Base-by-base conservation (phyloP, 2,329 filamentous ascomycete species). In the Calonectria naviculata region DNA sequence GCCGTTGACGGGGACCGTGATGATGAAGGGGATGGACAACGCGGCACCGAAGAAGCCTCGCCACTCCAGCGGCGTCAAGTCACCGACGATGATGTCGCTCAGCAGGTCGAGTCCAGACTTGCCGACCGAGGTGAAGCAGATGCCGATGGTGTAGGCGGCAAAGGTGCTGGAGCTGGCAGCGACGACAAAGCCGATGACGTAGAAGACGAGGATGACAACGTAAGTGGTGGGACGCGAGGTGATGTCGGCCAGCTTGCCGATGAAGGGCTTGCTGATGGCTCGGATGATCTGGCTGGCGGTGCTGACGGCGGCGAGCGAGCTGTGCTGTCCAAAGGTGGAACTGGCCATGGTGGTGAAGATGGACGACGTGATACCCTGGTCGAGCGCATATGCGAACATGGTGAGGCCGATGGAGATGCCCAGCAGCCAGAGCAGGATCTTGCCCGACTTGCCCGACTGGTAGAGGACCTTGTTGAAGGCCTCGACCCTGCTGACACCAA, bases 391-490 rank as follows among this genome's bases (percentile, higher is more conserved):
- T 49, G 81, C 82, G 52, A 83, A 83, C 81, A 84, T 80, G 72
- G 81, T 82, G 46, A 82, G 66, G n/a, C 80, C 79, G 67, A 84
- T 81, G 31, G 81, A 83, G 52, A 82, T 62, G 42, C 74, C 81
- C 8, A 84, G 74, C 65, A 83, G 73, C 81, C 81, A 83, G 36
- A 83, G 81, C 64, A 83, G 44, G 5, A 81, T 71, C 74, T 80
- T 82, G 65, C 81, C 82, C 5, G 74, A 77, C 54, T 68, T 77
- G 58, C 82, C 82, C 1, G 82, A 83, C 74, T 82, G 77, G 76
- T 84, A 83, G 29, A 84, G 78, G 2, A 83, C 81, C 76, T 81
- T 82, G 79, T 83, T 84, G 74, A 84, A 84, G 68, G 82, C 82
- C 73, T 84, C 81, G 54, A 83, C 82, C 28, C 75, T 78, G 65